Percentiles rank a stretch among this genome's conserved stretches.
Conservation (phyloP, 257 asterid genomes). For the Plantago major region DNA sequence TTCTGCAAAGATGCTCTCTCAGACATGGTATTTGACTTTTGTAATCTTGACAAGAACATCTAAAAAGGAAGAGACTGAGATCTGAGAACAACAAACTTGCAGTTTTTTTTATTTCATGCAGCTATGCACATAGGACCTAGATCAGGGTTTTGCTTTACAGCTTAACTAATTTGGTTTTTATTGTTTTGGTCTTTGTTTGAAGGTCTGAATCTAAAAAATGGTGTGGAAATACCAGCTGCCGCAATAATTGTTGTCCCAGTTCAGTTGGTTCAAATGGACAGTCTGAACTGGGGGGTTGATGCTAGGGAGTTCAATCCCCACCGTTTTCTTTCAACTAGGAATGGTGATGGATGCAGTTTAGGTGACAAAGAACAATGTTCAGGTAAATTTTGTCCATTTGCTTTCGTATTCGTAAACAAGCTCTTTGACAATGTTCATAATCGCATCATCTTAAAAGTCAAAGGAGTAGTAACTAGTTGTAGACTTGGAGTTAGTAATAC, state of each 20-base stretch:
- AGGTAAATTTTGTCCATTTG: conserved; percentile 23
- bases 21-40: conserved; percentile 25
- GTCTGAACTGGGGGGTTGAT: conserved; percentile 39
- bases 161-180: conserved; percentile 18
- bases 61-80: background rate
- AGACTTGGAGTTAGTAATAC: too few relatives aligned
- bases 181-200: conserved; percentile 22
- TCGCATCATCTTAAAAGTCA: background rate
- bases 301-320: conserved; percentile 38
- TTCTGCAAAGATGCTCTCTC: conserved; percentile 44
- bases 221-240: conserved; percentile 39
- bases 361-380: conserved; percentile 17
- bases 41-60: background rate
- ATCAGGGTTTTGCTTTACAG: background rate
- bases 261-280: conserved; percentile 38
- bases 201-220: conserved; percentile 36
- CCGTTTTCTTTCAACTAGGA: conserved; percentile 29
- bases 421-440: conserved; percentile 2
- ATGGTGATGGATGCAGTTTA: conserved; percentile 15
- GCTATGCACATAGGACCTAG: background rate
- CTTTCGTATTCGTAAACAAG: background rate
- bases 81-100: background rate
- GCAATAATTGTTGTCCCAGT: conserved; percentile 38
- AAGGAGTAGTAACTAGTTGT: too few relatives aligned
- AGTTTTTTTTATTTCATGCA: conserved; percentile 2